Conservation (phyloP, 176 grass and related monocot species). For the bread wheat (Triticum aestivum) region DNA sequence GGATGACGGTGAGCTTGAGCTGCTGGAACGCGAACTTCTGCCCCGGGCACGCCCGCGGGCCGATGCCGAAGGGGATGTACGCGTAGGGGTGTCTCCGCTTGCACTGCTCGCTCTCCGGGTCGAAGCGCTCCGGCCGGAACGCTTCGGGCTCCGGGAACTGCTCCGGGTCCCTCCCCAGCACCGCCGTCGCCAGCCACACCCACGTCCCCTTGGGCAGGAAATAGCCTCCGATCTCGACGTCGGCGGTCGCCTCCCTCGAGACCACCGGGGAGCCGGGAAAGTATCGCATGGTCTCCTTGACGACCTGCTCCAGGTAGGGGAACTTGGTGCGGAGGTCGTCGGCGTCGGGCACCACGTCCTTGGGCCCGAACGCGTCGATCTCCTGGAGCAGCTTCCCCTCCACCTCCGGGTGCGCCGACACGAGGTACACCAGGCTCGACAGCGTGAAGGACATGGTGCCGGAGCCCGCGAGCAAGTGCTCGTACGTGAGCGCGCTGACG, state of each 20-base stretch:
- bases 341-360: conserved; percentile 15
- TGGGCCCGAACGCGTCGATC: conserved; percentile 42
- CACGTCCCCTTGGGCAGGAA: conserved; percentile 62
- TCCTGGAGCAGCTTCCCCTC: conserved; percentile 56
- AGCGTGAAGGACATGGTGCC: conserved; percentile 49
- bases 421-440: conserved; percentile 51
- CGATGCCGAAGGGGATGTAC: conserved; percentile 71
- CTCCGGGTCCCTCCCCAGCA: conserved; percentile 47
- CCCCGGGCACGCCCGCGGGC: conserved; percentile 51
- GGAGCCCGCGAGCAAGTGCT: conserved; percentile 64
- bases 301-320: conserved; percentile 51
- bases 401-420: conserved; percentile 51
- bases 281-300: conserved; percentile 71
- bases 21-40: conserved; percentile 68
- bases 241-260: conserved; percentile 43
- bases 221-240: conserved; percentile 51
- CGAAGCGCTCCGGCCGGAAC: conserved; percentile 57
- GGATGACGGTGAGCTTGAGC: conserved; percentile 51
- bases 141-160: conserved; percentile 45
- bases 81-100: conserved; percentile 60
- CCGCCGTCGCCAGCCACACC: conserved; percentile 61
- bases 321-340: conserved; percentile 52
- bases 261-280: conserved; percentile 41
- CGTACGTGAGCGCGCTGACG: conserved; percentile 55
- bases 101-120: conserved; percentile 43